Percentiles rank a stretch among this genome's conserved stretches.
Evolutionary conservation across 2,329 filamentous ascomycete species (phyloP).

Genomic region (Tolypocladium inflatum): DNA sequence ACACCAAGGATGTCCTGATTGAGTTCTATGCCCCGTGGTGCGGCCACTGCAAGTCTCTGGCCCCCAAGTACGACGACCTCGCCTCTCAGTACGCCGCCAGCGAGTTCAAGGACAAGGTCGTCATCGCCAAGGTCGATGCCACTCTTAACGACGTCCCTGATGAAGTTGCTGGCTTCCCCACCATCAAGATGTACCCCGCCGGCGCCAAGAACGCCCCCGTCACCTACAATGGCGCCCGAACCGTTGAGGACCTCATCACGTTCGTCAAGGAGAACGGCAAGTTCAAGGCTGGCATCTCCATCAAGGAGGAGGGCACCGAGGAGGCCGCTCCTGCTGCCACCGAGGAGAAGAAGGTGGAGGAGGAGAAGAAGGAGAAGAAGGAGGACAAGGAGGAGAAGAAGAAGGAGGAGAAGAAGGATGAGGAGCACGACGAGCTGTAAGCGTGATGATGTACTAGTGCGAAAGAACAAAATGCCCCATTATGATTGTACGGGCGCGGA

Average conservation of each 20-base stretch:
- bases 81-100: slow-evolving; percentile 66
- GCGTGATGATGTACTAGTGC: slow-evolving; percentile 19
- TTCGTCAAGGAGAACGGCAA: slow-evolving; percentile 96
- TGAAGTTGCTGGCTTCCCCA: slow-evolving; percentile 95
- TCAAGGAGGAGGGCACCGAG: slow-evolving; percentile 43
- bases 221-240: slow-evolving; percentile 81
- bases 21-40: slow-evolving; percentile 99
- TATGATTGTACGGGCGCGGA: slow-evolving; percentile 23
- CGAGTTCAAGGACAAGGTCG: slow-evolving; percentile 72
- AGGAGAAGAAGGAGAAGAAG: slow-evolving; percentile 33
- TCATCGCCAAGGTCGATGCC: slow-evolving; percentile 96
- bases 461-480: slow-evolving; percentile 13
- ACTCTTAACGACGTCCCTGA: slow-evolving; percentile 95
- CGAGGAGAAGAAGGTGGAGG: slow-evolving; percentile 36
- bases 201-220: slow-evolving; percentile 77
- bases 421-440: slow-evolving; percentile 69
- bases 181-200: slow-evolving; percentile 95
- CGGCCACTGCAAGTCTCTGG: slow-evolving; percentile 97
- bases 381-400: slow-evolving; percentile 16
- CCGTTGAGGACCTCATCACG: slow-evolving; percentile 79
- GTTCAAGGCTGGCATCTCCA: slow-evolving; percentile 63
- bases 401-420: slow-evolving; percentile 26
- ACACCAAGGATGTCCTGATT: slow-evolving; percentile 91
- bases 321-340: slow-evolving; percentile 44
- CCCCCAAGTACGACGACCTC: slow-evolving; percentile 93